Percentiles rank a stretch among this genome's conserved stretches.
phyloP scores from a whole-genome alignment of 352 stramenopile genomes.

The Phytophthora citrophthora region DNA sequence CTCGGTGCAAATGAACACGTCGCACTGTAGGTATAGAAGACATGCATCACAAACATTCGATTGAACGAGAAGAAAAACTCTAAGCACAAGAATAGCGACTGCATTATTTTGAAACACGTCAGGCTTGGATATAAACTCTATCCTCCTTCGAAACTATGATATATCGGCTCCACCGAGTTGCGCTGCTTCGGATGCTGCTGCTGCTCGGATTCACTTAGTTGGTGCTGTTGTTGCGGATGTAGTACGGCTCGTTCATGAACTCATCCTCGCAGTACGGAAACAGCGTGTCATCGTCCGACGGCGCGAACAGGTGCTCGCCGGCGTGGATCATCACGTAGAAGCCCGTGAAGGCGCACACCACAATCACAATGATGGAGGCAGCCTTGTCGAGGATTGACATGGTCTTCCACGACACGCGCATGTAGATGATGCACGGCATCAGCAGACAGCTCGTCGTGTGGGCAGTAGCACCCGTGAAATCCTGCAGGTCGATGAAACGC shows the following conservation, averaged over 20 bases:
- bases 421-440: constrained; percentile 58
- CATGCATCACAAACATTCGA: too few relatives aligned
- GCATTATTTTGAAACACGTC: constrained; percentile 9
- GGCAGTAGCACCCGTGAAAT: constrained; percentile 38
- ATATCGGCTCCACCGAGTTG: constrained; percentile 14
- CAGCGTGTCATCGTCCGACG: constrained; percentile 33
- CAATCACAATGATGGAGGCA: constrained; percentile 40
- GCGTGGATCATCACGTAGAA: constrained; percentile 61
- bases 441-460: constrained; percentile 48
- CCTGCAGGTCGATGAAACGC: constrained; percentile 56
- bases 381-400: constrained; percentile 56
- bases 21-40: too few relatives aligned
- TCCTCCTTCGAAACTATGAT: constrained; percentile 20
- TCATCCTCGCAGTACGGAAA: constrained; percentile 67
- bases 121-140: constrained; percentile 13
- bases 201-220: constrained; percentile 26
- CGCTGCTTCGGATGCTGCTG: constrained; percentile 6
- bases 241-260: constrained; percentile 56
- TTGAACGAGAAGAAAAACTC: not conserved
- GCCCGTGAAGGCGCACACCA: constrained; percentile 53
- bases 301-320: constrained; percentile 59
- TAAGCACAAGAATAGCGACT: constrained; percentile 1
- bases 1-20: too few relatives aligned
- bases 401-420: constrained; percentile 50
- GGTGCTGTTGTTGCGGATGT: constrained; percentile 39